phyloP scores from a whole-genome alignment of 2,329 filamentous ascomycete genomes.

The Leptographium procerum region DNA sequence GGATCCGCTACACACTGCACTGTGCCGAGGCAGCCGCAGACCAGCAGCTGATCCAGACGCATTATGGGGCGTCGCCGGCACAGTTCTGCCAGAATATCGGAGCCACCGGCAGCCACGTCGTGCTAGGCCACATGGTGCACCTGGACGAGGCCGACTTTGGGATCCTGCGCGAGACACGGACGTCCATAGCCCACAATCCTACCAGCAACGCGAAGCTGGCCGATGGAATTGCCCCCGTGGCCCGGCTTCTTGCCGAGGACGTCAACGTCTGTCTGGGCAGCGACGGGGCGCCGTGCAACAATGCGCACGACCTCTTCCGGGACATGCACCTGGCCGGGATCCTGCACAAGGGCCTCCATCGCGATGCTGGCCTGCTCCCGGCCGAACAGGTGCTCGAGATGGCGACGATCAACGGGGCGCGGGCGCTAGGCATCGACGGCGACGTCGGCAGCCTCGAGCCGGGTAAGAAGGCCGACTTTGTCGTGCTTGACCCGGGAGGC shows the following conservation, averaged over 20 bases:
- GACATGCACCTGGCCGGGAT: conserved; percentile 11
- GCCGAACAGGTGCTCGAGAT: conserved; percentile 17
- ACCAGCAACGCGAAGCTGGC: conserved; percentile 4
- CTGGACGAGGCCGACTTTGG: background rate
- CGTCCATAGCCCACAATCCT: conserved; percentile 1
- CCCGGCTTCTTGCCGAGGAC: conserved; percentile 13
- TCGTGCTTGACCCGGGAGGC: conserved; percentile 21
- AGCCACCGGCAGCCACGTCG: background rate
- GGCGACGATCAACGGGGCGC: conserved; percentile 31
- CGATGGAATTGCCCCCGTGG: conserved; percentile 1
- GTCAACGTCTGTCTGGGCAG: conserved; percentile 20
- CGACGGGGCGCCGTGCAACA: conserved; percentile 15
- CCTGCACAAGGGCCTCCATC: conserved; percentile 16
- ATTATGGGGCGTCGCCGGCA: background rate
- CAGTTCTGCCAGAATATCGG: background rate
- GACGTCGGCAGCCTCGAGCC: conserved; percentile 28
- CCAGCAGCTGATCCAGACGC: background rate
- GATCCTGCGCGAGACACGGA: background rate
- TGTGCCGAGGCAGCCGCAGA: background rate
- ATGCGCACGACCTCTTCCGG: conserved; percentile 18
- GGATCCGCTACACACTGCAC: conserved; percentile 1
- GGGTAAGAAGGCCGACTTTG: conserved; percentile 31
- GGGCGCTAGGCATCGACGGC: conserved; percentile 25
- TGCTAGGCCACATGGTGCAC: conserved; percentile 3
- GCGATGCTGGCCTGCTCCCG: conserved; percentile 7